Evolutionary conservation across 73 alveolate species (phyloP).

Genomic region (Paramecium biaurelia): DNA sequence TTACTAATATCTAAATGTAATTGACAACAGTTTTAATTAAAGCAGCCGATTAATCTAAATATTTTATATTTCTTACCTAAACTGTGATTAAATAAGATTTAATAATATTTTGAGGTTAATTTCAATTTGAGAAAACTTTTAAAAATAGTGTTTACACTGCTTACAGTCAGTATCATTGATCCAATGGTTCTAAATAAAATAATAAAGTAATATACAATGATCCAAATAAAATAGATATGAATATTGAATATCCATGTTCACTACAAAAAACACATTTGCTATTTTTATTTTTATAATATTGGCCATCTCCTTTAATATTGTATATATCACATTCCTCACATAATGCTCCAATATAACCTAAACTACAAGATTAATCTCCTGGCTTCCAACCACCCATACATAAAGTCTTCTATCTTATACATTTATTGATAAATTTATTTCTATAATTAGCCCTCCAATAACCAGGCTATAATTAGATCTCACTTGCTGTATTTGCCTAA

Average conservation of each 20-base stretch:
- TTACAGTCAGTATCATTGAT: neutral
- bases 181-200: neutral
- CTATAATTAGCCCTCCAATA: neutral
- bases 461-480: neutral
- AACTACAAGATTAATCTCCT: neutral
- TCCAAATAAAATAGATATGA: neutral
- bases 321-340: conserved; percentile 23
- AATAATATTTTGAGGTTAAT: neutral
- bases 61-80: neutral
- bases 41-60: neutral
- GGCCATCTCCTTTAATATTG: neutral
- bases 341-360: conserved; percentile 17
- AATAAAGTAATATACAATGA: neutral
- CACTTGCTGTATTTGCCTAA: neutral
- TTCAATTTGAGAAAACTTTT: neutral
- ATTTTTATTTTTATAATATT: neutral
- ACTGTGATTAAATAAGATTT: neutral
- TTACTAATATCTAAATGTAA: neutral
- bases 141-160: neutral
- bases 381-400: neutral
- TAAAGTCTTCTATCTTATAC: neutral
- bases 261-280: neutral
- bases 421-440: neutral
- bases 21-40: neutral
- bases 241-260: neutral